phyloP scores from a whole-genome alignment of 345 rosid species.

The Salix viminalis region DNA sequence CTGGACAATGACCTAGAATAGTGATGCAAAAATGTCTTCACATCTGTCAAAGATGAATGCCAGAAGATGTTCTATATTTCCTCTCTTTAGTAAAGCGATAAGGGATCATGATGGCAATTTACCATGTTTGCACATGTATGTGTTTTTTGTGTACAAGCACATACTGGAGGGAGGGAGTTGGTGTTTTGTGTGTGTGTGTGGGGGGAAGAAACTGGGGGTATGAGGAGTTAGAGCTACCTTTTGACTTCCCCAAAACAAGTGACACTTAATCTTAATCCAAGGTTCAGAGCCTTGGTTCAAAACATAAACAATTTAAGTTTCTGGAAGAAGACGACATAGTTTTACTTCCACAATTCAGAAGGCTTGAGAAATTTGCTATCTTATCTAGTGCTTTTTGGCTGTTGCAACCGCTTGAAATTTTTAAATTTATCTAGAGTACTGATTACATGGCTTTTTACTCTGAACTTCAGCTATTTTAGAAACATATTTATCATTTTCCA shows the following conservation, averaged over 20 bases:
- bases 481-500: neutral
- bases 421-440: neutral
- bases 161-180: neutral
- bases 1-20: neutral
- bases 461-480: neutral
- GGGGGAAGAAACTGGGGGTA: neutral
- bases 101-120: neutral
- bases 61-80: neutral
- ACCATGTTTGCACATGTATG: neutral
- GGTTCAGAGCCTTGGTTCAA: neutral
- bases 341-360: neutral
- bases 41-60: neutral
- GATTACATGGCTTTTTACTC: neutral
- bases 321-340: neutral
- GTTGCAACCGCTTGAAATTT: neutral
- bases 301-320: too few species aligned
- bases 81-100: neutral
- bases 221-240: neutral
- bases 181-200: neutral
- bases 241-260: neutral
- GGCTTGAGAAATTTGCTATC: neutral
- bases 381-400: slow-evolving; percentile 3
- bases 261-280: neutral
- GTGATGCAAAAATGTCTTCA: neutral
- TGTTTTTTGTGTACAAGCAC: neutral